Evolutionary conservation across 805 yeast genomes (phyloP), one percentile per base, ranked within the genome.

Genomic region (Kuraishia ogatae): DNA sequence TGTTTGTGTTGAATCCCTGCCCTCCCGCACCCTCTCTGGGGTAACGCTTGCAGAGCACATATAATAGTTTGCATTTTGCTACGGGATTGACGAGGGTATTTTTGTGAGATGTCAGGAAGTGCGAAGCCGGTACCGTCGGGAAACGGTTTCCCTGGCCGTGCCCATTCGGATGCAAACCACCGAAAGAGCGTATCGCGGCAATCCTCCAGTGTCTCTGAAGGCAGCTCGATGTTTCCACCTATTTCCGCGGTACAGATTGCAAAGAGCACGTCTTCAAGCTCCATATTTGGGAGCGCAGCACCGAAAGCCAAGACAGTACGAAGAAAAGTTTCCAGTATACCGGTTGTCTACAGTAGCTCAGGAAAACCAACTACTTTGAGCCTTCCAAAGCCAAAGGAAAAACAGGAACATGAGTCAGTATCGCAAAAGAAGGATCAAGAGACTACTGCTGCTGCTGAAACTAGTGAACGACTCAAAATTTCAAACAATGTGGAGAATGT

Each of bases 301-400:
- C 43, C 43, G 17, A 35, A 35, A 15, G 13, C 17, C 43, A 35
- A 35, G 43, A 15, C 13, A 3, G 43, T 35, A 17, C 43, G 43
- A 35, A 48, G 50, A n/a, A 48, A 48, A 17, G 19, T 22, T 3
- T 24, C 39, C n/a, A 22, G 26, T 21, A 23, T 49, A n/a, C 51
- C 51, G 24, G 49, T 56, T 2, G 52, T 54, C 7, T 56, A 56
- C 51, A 56, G 58, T 53, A 52, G 55, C 19, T 35, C 56, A 7
- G 59, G 59, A 2, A 57, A 54, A 50, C 54, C 57, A 21, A 57
- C 55, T 10, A 53, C 43, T 7, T 35, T 35, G n/a, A 35, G 43
- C n/a, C n/a, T 17, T 13, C 43, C 43, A 35, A 35, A 35, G 17
- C 43, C 43, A 35, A 35, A 35, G 43, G 43, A 35, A 35, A 35